Evolutionary conservation across 768 basidiomycete species (phyloP), one percentile per base, ranked within the genome.

Genomic region (Russula olivacea): DNA sequence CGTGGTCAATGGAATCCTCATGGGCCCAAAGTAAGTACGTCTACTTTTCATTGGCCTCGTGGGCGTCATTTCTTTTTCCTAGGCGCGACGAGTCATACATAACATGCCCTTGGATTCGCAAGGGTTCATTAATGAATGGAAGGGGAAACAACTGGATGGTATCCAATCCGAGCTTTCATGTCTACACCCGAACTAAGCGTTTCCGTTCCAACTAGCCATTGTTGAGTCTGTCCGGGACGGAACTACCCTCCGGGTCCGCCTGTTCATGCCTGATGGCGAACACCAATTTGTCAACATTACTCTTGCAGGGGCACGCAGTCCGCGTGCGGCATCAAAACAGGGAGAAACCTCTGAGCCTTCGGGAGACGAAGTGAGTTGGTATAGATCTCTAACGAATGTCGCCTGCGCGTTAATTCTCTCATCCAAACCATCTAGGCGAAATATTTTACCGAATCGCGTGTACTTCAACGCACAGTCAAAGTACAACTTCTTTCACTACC

Each of bases 171-270:
- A 58, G 34, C 45, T 49, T 34, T 62, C 69, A 21, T 69, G 48
- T 52, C 21, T 66, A 41, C n/a, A 43, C 41, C 30, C 38, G 40
- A 38, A 47, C 34, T 28, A 55, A 34, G 11, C 11, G 38, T 23
- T 11, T 50, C 1, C 48, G 45, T 47, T 17, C 61, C 28, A 21
- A 32, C 3, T 62, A 95, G 94, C 89, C 53, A 83, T 98, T 64
- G 91, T 98, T 62, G 96, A 99, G 75, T 87, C 90, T 71, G 93
- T 98, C 57, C 83, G 90, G 55, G 95, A 98, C 71, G 96, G 94
- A 54, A 88, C 91, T 23, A 95, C 92, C 32, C 76, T 98, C 34
- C 88, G 96, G 23, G 84, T 89, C 53, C 87, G 97, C 55, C 81
- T 98, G 52, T 77, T 97, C 59, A 83, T 98, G 78, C 89, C 93